These are phyloP conservation scores for Tetrapisispora nanseiensis DNA, from an alignment of 805 yeast species.

Conservation along the genomic window DNA sequence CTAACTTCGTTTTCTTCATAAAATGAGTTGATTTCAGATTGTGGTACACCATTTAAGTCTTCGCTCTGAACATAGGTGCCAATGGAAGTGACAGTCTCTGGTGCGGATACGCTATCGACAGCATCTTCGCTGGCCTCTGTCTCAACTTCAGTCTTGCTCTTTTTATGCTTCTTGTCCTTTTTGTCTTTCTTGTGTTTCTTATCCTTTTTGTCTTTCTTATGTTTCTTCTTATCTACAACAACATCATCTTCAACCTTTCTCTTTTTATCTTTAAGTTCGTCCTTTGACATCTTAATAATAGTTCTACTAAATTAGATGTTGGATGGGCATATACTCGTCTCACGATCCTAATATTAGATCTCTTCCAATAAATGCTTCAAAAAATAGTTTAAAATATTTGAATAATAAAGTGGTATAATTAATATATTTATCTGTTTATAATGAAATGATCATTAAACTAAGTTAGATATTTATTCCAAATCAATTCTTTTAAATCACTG, in stretches of 20 bases:
- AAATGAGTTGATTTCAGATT: constrained; percentile 52
- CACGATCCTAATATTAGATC: no score
- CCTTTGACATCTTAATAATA: constrained; percentile 28
- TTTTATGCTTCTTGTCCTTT: constrained; percentile 25
- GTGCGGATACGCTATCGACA: constrained; percentile 3
- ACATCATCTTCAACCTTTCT: constrained; percentile 30
- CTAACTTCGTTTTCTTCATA: constrained; percentile 64
- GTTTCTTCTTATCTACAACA: constrained; percentile 23
- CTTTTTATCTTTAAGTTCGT: constrained; percentile 33
- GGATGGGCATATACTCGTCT: no score
- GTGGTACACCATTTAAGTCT: constrained; percentile 35
- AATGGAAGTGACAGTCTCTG: background rate
- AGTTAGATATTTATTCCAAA: no score
- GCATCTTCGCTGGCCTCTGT: constrained; percentile 10
- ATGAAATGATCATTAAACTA: no score
- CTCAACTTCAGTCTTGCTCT: constrained; percentile 27
- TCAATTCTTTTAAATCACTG: no score
- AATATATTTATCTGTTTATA: no score
- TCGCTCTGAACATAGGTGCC: constrained; percentile 33
- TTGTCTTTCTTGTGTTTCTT: constrained; percentile 27
- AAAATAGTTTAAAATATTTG: no score
- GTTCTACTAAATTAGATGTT: background rate
- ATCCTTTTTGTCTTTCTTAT: constrained; percentile 28
- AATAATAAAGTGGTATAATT: no score
- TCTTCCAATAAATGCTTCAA: no score